A percentile compares a stretch with the other conserved stretches of the same genome.
These are phyloP conservation scores for Cryptococcus sp. DNA, from an alignment of 1,284 basidiomycete genomes.

Conservation along the genomic window DNA sequence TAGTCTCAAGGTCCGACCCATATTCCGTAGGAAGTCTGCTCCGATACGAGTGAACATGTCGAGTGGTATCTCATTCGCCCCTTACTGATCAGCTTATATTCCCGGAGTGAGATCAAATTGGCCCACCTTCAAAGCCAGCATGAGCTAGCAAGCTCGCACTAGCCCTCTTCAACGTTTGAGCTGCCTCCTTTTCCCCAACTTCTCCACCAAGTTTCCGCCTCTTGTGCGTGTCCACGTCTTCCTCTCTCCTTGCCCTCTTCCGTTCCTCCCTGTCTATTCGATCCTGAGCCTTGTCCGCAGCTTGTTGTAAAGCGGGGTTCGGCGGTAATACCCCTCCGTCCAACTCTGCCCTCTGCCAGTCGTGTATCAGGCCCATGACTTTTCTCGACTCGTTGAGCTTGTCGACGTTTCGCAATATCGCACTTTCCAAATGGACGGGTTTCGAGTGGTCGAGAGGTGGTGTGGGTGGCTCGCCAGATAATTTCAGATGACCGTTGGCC, in stretches of 20 bases:
- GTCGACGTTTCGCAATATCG: constrained; percentile 31
- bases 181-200: constrained; percentile 39
- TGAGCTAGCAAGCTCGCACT: constrained; percentile 70
- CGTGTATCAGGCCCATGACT: constrained; percentile 30
- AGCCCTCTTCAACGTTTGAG: constrained; percentile 31
- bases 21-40: constrained; percentile 73
- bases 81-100: constrained; percentile 24
- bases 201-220: constrained; percentile 32
- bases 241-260: constrained; percentile 14
- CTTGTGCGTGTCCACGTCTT: constrained; percentile 18
- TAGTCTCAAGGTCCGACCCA: constrained; percentile 78
- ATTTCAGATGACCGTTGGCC: not conserved
- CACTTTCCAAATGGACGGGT: constrained; percentile 24
- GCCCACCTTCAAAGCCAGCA: constrained; percentile 80
- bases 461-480: not conserved
- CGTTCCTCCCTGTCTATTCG: constrained; percentile 19
- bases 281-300: constrained; percentile 11
- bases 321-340: constrained; percentile 33
- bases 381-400: constrained; percentile 27
- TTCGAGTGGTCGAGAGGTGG: constrained; percentile 22
- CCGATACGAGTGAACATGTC: constrained; percentile 76
- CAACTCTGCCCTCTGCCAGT: constrained; percentile 33
- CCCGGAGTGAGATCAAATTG: constrained; percentile 1
- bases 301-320: constrained; percentile 18
- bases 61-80: constrained; percentile 57